A percentile compares a stretch with the other conserved stretches of the same genome.
Evolutionary conservation across 352 stramenopile species (phyloP).

Genomic region (Pythium plurisporium): DNA sequence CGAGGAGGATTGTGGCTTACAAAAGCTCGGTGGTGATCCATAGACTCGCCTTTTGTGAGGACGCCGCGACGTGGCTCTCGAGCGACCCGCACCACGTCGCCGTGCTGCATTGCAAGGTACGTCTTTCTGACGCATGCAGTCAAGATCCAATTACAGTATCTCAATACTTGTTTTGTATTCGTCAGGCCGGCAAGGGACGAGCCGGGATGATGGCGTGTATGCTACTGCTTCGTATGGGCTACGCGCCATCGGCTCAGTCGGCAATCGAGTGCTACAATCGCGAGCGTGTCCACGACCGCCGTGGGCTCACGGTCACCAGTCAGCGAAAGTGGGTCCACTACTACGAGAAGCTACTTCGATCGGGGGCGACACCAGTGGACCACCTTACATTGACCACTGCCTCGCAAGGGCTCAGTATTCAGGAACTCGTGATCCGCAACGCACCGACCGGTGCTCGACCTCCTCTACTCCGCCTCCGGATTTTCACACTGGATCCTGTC

Average conservation of each 20-base stretch:
- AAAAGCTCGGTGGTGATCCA: not conserved
- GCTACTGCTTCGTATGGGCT: slow-evolving; percentile 65
- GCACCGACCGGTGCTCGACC: slow-evolving; percentile 31
- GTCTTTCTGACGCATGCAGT: not conserved
- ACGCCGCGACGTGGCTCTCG: slow-evolving; percentile 56
- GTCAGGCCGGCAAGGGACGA: slow-evolving; percentile 53
- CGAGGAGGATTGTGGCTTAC: not conserved
- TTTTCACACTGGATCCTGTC: slow-evolving; percentile 29
- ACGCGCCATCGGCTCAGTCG: slow-evolving; percentile 29
- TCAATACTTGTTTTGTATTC: not conserved
- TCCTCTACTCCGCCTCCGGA: slow-evolving; percentile 41
- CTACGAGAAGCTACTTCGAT: slow-evolving; percentile 31
- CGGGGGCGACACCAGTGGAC: not conserved
- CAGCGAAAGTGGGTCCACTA: slow-evolving; percentile 75
- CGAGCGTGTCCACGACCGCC: slow-evolving; percentile 47
- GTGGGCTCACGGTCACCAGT: slow-evolving; percentile 59
- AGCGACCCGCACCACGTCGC: slow-evolving; percentile 38
- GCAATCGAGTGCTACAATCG: slow-evolving; percentile 71
- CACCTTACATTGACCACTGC: slow-evolving; percentile 4
- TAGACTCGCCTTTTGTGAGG: slow-evolving; percentile 71
- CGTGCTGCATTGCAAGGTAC: slow-evolving; percentile 66
- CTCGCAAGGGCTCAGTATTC: slow-evolving; percentile 19
- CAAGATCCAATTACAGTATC: too few species aligned
- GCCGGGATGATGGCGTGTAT: slow-evolving; percentile 80
- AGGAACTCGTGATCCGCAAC: slow-evolving; percentile 39